Percentiles rank a stretch among this genome's conserved stretches.
These are phyloP conservation scores for Penicillium thymicola DNA, from an alignment of 2,329 filamentous ascomycete species.

Conservation along the genomic window DNA sequence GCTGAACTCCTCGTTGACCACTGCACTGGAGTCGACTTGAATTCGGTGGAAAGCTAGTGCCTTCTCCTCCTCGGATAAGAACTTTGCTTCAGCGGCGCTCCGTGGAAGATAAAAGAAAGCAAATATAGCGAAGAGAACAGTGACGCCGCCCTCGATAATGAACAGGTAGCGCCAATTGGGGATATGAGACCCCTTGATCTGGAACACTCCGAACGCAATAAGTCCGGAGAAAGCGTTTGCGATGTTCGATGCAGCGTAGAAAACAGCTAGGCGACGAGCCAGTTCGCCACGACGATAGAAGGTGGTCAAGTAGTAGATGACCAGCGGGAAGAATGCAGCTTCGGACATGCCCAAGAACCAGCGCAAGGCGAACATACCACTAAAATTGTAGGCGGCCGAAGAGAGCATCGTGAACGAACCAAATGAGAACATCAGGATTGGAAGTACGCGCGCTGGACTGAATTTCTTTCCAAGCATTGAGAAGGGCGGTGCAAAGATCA, in stretches of 20 bases:
- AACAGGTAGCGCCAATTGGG: constrained; percentile 54
- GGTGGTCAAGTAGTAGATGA: constrained; percentile 61
- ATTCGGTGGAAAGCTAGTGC: constrained; percentile 69
- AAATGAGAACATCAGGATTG: constrained; percentile 66
- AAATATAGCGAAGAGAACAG: constrained; percentile 60
- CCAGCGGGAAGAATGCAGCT: constrained; percentile 66
- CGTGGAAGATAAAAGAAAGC: constrained; percentile 67
- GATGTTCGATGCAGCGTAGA: constrained; percentile 73
- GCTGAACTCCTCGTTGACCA: constrained; percentile 56
- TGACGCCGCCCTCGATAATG: constrained; percentile 57
- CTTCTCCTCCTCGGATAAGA: constrained; percentile 65
- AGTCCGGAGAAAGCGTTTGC: constrained; percentile 65
- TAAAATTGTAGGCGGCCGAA: constrained; percentile 57
- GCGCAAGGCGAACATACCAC: constrained; percentile 63
- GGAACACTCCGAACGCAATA: constrained; percentile 60
- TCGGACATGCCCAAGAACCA: constrained; percentile 70
- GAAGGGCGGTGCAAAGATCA: constrained; percentile 64
- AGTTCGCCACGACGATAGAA: constrained; percentile 72
- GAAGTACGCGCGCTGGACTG: constrained; percentile 62
- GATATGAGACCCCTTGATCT: constrained; percentile 50
- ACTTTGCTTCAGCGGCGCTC: constrained; percentile 61
- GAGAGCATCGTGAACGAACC: constrained; percentile 62
- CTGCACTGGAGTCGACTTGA: constrained; percentile 68
- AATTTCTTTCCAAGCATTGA: constrained; percentile 66
- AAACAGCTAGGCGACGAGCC: constrained; percentile 66